These are phyloP conservation scores for Zopfia rhizophila DNA, from an alignment of 2,329 filamentous ascomycete genomes.

Conservation along the genomic window DNA sequence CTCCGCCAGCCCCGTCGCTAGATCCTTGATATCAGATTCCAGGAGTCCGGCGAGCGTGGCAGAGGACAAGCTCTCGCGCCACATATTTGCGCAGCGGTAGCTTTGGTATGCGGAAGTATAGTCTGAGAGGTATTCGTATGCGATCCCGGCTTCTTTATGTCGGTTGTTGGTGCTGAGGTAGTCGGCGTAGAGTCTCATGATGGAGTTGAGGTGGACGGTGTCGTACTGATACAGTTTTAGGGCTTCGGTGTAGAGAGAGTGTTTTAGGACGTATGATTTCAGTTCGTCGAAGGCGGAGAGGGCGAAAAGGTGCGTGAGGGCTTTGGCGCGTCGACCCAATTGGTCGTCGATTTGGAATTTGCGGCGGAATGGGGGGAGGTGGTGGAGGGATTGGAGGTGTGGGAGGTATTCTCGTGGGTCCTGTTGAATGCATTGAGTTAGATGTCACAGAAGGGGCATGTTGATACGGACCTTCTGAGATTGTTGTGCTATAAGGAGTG, in stretches of 20 bases:
- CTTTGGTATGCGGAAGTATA: slow-evolving; percentile 79
- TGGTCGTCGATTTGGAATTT: slow-evolving; percentile 91
- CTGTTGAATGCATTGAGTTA: slow-evolving; percentile 30
- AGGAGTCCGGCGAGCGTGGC: slow-evolving; percentile 73
- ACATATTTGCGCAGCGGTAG: slow-evolving; percentile 86
- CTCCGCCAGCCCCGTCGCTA: slow-evolving; percentile 81
- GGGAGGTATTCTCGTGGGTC: slow-evolving; percentile 96
- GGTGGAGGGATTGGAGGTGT: slow-evolving; percentile 88
- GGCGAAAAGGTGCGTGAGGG: slow-evolving; percentile 78
- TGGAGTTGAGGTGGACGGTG: slow-evolving; percentile 68
- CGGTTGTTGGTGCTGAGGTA: slow-evolving; percentile 79
- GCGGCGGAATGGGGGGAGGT: slow-evolving; percentile 74
- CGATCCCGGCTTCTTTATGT: slow-evolving; percentile 87
- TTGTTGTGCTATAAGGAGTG: slow-evolving; percentile 91
- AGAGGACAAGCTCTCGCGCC: slow-evolving; percentile 88
- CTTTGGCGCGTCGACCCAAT: slow-evolving; percentile 79
- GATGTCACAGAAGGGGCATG: neutral
- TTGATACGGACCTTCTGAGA: slow-evolving; percentile 75
- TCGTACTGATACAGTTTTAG: slow-evolving; percentile 88
- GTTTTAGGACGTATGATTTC: slow-evolving; percentile 79
- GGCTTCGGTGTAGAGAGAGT: slow-evolving; percentile 80
- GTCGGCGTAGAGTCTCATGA: slow-evolving; percentile 82
- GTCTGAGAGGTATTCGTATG: slow-evolving; percentile 86
- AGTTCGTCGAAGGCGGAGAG: slow-evolving; percentile 81
- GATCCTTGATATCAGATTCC: slow-evolving; percentile 67